These are phyloP conservation scores for Chenopodium formosanum DNA, from an alignment of 148 eudicot species.

Conservation along the genomic window DNA sequence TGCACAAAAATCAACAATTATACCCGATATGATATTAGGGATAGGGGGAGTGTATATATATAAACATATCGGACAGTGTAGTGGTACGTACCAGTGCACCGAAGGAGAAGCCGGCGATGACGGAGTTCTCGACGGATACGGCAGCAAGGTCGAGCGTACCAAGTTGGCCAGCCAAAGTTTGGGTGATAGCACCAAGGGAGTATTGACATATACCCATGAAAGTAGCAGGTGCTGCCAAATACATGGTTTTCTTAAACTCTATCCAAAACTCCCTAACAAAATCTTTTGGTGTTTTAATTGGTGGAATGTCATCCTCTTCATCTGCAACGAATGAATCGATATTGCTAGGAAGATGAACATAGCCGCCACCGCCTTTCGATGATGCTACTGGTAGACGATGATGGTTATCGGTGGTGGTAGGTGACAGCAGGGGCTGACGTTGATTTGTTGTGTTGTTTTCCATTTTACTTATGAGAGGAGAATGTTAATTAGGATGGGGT, in stretches of 20 bases:
- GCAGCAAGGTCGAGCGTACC: slow-evolving; percentile 51
- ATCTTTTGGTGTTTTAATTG: background rate
- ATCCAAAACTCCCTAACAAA: slow-evolving; percentile 4
- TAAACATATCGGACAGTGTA: background rate
- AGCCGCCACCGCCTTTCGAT: background rate
- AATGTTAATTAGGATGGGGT: too few relatives aligned
- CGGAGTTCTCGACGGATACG: slow-evolving; percentile 44
- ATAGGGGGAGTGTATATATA: background rate
- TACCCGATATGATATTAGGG: too few relatives aligned
- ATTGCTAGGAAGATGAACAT: background rate
- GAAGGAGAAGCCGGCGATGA: slow-evolving; percentile 48
- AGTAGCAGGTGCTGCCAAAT: slow-evolving; percentile 48
- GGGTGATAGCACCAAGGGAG: slow-evolving; percentile 49
- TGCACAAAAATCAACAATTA: too few relatives aligned
- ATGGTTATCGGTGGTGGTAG: too few relatives aligned
- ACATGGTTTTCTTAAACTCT: slow-evolving; percentile 43
- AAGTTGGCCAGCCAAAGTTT: slow-evolving; percentile 53
- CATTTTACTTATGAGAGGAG: too few relatives aligned
- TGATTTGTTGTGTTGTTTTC: too few relatives aligned
- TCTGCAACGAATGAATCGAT: background rate
- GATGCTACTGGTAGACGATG: too few relatives aligned
- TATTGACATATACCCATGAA: slow-evolving; percentile 48
- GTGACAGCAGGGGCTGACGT: too few relatives aligned
- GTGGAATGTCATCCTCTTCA: slow-evolving; percentile 1
- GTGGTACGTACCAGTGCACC: slow-evolving; percentile 40